A percentile compares a stretch with the other conserved stretches of the same genome.
These are phyloP conservation scores for Carex littledalei DNA, from an alignment of 176 grass and related monocot genomes.

Conservation along the genomic window DNA sequence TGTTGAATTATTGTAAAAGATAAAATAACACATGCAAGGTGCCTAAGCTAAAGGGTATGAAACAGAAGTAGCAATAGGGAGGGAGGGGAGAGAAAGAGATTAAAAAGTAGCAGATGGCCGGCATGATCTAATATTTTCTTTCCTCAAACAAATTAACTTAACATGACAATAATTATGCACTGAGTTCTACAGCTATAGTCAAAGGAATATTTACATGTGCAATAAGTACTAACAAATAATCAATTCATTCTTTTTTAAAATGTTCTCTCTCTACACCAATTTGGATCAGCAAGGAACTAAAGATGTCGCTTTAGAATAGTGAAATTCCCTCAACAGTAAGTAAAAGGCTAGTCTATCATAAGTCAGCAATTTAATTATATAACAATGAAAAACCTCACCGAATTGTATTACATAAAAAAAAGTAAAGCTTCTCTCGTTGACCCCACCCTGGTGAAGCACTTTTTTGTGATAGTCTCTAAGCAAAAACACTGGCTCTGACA, in stretches of 20 bases:
- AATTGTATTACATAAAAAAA: neutral
- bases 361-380: slow-evolving; percentile 1
- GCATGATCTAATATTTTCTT: slow-evolving; percentile 7
- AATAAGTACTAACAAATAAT: slow-evolving; percentile 7
- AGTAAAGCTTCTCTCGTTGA: neutral
- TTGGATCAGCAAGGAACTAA: neutral
- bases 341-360: slow-evolving; percentile 6
- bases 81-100: neutral
- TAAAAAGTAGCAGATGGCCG: neutral
- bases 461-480: slow-evolving; percentile 4
- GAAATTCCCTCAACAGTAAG: slow-evolving; percentile 20
- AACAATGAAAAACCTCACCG: neutral
- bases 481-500: slow-evolving; percentile 17
- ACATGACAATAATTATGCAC: neutral
- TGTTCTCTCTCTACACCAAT: neutral
- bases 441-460: slow-evolving; percentile 1
- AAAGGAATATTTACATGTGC: slow-evolving; percentile 6
- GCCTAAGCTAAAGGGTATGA: neutral
- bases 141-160: neutral
- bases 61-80: neutral
- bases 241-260: neutral
- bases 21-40: slow-evolving; percentile 19
- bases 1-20: slow-evolving; percentile 10
- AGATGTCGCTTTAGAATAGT: slow-evolving; percentile 16
- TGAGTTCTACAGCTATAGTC: neutral